These are phyloP conservation scores for Fusarium humuli DNA, from an alignment of 2,329 filamentous ascomycete genomes.

Conservation along the genomic window DNA sequence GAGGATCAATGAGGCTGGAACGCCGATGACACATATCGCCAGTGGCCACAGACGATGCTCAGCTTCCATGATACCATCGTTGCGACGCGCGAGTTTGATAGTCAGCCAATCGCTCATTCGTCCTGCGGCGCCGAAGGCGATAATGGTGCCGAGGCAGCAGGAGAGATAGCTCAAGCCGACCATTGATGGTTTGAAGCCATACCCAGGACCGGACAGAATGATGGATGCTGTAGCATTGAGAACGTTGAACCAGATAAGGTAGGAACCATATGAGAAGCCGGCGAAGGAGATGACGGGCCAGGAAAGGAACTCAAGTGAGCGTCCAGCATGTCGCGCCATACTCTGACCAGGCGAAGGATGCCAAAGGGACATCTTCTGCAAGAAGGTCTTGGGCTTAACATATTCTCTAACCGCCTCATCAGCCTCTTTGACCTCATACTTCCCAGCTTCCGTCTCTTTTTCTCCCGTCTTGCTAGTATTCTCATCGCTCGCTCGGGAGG, in stretches of 20 bases:
- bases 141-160: slow-evolving; percentile 50
- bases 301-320: slow-evolving; percentile 52
- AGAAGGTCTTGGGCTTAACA: slow-evolving; percentile 52
- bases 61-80: slow-evolving; percentile 56
- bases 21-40: slow-evolving; percentile 46
- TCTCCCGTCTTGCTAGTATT: not conserved
- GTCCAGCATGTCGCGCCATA: slow-evolving; percentile 54
- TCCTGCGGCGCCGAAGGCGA: slow-evolving; percentile 50
- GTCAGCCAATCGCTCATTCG: slow-evolving; percentile 54
- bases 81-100: slow-evolving; percentile 54
- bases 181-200: slow-evolving; percentile 54
- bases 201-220: slow-evolving; percentile 53
- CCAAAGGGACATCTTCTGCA: slow-evolving; percentile 56
- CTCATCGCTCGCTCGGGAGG: slow-evolving; percentile 4
- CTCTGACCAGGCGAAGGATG: slow-evolving; percentile 50
- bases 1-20: slow-evolving; percentile 47
- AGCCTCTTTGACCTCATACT: slow-evolving; percentile 17
- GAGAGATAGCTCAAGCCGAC: slow-evolving; percentile 55
- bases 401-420: not conserved
- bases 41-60: slow-evolving; percentile 58
- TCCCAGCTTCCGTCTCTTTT: not conserved
- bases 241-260: slow-evolving; percentile 58
- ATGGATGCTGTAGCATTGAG: slow-evolving; percentile 58
- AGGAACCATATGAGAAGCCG: slow-evolving; percentile 57
- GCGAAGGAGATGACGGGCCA: slow-evolving; percentile 59